Evolutionary conservation across 208 protist genomes (phyloP), one percentile per base, ranked within the genome.

Genomic region (Balamuthia mandrillaris): DNA sequence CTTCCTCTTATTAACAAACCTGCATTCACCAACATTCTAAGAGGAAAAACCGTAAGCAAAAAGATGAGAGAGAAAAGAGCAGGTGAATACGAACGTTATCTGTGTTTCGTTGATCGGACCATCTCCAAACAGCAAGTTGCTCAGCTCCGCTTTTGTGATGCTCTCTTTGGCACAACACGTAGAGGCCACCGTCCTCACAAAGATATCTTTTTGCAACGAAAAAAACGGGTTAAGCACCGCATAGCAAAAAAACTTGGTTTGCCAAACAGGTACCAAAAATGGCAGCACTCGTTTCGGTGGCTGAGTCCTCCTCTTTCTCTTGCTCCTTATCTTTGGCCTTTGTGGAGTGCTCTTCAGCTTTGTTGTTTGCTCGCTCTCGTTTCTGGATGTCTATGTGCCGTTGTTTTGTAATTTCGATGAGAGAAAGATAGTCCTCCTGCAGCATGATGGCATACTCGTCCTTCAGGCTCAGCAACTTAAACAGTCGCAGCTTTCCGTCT

Each of bases 371-470:
- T 21, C n/a, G 24, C n/a, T 58, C 12, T 18, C 47, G 18, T 24
- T 37, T 10, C 45, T 79, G 47, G 1, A 29, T 29, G 18, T 10
- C 45, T n/a, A n/a, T n/a, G n/a, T n/a, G n/a, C n/a, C n/a, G n/a
- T n/a, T n/a, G n/a, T n/a, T n/a, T n/a, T n/a, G n/a, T n/a, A n/a
- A n/a, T n/a, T n/a, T n/a, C n/a, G 12, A 79, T 79, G 16, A 44
- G 70, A n/a, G 45, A 16, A 18, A 10, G 21, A 14, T 79, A 79
- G 47, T 79, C 70, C 3, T 79, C 70, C 0, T 29, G 1, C 21
- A 60, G 60, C 70, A 79, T n/a, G 3, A 79, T 31, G 1, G 70
- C 70, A 37, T 60, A 79, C 70, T 79, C 70, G 27, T 75, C 52
- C 27, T 37, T 75, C 39, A 60, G 52, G 70, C 39, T 27, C 2